phyloP scores from a whole-genome alignment of 306 rosid genomes.

The Cicer bijugum region DNA sequence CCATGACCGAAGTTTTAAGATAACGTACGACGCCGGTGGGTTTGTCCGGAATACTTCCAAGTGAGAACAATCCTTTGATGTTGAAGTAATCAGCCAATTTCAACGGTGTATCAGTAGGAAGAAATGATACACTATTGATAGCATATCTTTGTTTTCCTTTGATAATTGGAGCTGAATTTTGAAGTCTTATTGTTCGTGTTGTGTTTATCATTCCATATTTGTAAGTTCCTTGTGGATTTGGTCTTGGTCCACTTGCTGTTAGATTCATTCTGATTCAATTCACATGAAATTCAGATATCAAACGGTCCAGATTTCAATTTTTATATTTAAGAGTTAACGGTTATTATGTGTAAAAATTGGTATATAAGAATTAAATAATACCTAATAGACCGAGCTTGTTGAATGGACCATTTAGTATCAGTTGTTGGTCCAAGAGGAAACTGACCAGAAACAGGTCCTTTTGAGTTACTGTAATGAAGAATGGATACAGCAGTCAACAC shows the following conservation, averaged over 20 bases:
- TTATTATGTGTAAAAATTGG: too few relatives aligned
- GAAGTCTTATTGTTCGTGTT: conserved; percentile 70
- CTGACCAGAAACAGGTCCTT: conserved; percentile 59
- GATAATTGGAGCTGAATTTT: conserved; percentile 69
- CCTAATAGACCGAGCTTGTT: conserved; percentile 85
- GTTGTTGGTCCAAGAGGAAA: conserved; percentile 74
- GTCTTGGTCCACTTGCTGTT: conserved; percentile 96
- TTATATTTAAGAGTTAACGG: too few relatives aligned
- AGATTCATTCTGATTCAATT: conserved; percentile 65
- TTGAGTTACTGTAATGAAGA: conserved; percentile 77
- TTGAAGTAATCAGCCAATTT: conserved; percentile 86
- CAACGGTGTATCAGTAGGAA: conserved; percentile 80
- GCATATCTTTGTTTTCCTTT: conserved; percentile 85
- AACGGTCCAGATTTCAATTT: too few relatives aligned
- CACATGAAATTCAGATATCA: too few relatives aligned
- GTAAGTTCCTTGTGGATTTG: conserved; percentile 93
- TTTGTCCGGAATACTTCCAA: conserved; percentile 63
- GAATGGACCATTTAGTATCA: conserved; percentile 79
- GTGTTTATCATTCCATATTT: conserved; percentile 81
- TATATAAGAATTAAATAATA: conserved; percentile 15
- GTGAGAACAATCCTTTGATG: conserved; percentile 70
- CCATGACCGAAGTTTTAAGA: conserved; percentile 82
- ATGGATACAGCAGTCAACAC: conserved; percentile 62
- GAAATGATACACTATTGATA: conserved; percentile 76
- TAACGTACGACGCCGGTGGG: conserved; percentile 70